A percentile compares a stretch with the other conserved stretches of the same genome.
Conservation (phyloP, 1,139 yeast species). For the Petasospora fabianii region DNA sequence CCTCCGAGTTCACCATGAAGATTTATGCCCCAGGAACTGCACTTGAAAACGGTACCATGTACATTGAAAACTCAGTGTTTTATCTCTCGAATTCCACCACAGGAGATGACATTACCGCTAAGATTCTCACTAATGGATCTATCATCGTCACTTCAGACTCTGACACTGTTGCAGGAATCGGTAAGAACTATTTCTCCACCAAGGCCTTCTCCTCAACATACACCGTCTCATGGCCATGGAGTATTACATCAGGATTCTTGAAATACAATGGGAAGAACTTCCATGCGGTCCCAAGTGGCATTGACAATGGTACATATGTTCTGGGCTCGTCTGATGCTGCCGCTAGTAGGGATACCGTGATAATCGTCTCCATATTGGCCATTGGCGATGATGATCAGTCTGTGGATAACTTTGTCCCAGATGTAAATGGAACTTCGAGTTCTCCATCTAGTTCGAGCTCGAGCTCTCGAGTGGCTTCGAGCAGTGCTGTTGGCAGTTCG, state of each 20-base stretch:
- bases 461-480: too few relatives aligned
- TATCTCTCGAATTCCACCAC: constrained; percentile 4
- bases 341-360: constrained; percentile 12
- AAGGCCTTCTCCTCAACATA: constrained; percentile 1
- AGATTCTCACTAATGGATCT: constrained; percentile 9
- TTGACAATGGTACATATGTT: constrained; percentile 11
- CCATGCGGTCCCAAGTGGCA: constrained; percentile 16
- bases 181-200: constrained; percentile 8
- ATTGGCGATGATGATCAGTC: constrained; percentile 3
- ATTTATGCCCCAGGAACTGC: constrained; percentile 8
- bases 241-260: constrained; percentile 9
- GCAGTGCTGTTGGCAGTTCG: too few relatives aligned
- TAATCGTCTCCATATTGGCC: constrained; percentile 12
- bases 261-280: constrained; percentile 11
- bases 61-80: constrained; percentile 9
- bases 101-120: constrained; percentile 3
- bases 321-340: constrained; percentile 14
- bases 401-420: constrained; percentile 4
- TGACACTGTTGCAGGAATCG: constrained; percentile 3
- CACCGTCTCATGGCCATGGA: constrained; percentile 7
- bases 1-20: constrained; percentile 3
- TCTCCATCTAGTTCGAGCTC: too few relatives aligned
- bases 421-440: too few relatives aligned
- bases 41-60: constrained; percentile 3
- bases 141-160: constrained; percentile 3